Evolutionary conservation across 805 yeast genomes (phyloP), one percentile per base, ranked within the genome.

Genomic region (Lipomyces oligophaga): DNA sequence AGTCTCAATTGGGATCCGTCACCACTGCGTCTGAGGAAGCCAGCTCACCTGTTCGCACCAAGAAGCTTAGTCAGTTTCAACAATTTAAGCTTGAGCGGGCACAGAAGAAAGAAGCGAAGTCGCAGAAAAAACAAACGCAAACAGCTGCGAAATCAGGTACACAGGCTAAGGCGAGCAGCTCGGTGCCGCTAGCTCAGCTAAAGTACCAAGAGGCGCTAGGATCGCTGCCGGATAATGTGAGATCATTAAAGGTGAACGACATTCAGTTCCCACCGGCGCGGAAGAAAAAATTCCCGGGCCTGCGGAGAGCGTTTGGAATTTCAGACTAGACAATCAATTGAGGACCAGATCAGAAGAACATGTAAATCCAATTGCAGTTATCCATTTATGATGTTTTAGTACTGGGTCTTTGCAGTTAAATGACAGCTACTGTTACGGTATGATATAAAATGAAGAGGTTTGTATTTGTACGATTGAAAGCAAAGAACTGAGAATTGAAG

Each of bases 71-170:
- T n/a, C 54, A 49, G 34, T 49, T 38, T 21, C 55, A 47, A 26
- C 41, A 31, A 26, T 40, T 38, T 31, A 45, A 31, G 31, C 33
- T 43, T 10, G 52, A 38, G 19, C 43, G 41, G 20, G 36, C 36
- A 8, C 47, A 45, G 13, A 36, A 41, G 25, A 46, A 45, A 30
- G 45, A 49, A n/a, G 30, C 24, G 30, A 41, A 38, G 16, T 81
- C 80, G 69, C 96, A 87, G 72, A 88, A 93, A 59, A 78, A 80
- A 57, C 84, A 82, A 66, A 82, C 81, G 71, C 83, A 79, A 57
- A 77, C 83, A 78, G 88, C 36, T 15, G 24, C 36, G 16, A 11
- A 24, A 10, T 15, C 26, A 13, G 31, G 89, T 56, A 89, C 81
- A 72, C 83, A 81, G 72, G 69, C 83, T 66, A 86, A 85, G n/a